Percentiles rank a stretch among this genome's conserved stretches.
phyloP scores from a whole-genome alignment of 2,329 filamentous ascomycete genomes.

The Samsoniella hepiali region DNA sequence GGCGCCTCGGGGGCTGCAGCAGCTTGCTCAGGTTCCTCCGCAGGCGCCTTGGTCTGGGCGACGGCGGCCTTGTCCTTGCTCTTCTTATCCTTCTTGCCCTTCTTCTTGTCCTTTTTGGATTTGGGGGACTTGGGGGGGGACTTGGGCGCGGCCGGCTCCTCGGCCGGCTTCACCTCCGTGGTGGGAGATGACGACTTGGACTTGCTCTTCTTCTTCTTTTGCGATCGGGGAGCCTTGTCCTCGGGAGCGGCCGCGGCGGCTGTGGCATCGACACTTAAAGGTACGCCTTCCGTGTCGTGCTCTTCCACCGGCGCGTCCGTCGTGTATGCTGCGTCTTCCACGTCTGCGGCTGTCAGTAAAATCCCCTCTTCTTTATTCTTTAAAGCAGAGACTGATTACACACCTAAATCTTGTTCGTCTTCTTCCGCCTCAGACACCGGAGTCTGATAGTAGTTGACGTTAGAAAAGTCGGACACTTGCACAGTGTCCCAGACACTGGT shows the following conservation, averaged over 20 bases:
- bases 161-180: constrained; percentile 14
- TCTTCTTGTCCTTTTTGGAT: constrained; percentile 26
- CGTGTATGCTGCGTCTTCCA: constrained; percentile 16
- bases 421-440: constrained; percentile 6
- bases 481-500: constrained; percentile 8
- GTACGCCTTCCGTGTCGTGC: constrained; percentile 14
- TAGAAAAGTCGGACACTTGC: constrained; percentile 11
- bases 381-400: neutral
- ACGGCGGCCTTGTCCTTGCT: constrained; percentile 16
- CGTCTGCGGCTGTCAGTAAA: neutral
- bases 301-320: constrained; percentile 15
- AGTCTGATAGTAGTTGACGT: constrained; percentile 9
- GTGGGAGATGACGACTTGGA: constrained; percentile 7
- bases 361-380: neutral
- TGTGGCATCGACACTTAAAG: neutral
- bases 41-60: constrained; percentile 14
- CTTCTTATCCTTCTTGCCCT: constrained; percentile 22
- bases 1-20: constrained; percentile 1
- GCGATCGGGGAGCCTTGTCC: constrained; percentile 9
- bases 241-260: constrained; percentile 5
- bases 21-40: constrained; percentile 1
- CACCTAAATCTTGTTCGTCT: constrained; percentile 10
- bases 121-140: constrained; percentile 7
- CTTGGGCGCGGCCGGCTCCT: neutral
- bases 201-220: constrained; percentile 23